These are phyloP conservation scores for Orychophragmus violaceus DNA, from an alignment of 345 rosid genomes.

Conservation along the genomic window DNA sequence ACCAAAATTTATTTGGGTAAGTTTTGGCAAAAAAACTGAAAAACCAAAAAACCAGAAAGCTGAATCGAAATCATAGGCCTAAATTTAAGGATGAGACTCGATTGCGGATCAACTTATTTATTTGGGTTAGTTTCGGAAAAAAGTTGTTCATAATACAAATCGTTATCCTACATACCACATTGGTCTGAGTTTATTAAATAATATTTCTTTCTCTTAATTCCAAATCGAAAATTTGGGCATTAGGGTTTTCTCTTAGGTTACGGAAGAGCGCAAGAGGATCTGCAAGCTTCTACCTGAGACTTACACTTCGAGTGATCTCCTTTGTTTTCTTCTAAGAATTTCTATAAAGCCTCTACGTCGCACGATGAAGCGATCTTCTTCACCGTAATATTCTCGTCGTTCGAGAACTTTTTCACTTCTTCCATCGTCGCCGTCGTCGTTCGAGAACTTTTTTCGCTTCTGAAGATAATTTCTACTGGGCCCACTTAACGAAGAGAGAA, in stretches of 20 bases:
- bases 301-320: slow-evolving; percentile 67
- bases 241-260: slow-evolving; percentile 32
- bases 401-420: slow-evolving; percentile 29
- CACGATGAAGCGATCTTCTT: slow-evolving; percentile 58
- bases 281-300: slow-evolving; percentile 72
- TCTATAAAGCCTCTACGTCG: slow-evolving; percentile 81
- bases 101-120: too few species aligned
- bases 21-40: too few species aligned
- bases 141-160: slow-evolving; percentile 3
- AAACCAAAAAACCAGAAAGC: too few species aligned
- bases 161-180: slow-evolving; percentile 20
- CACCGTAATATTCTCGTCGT: slow-evolving; percentile 14
- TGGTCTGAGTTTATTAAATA: slow-evolving; percentile 30
- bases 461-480: too few species aligned
- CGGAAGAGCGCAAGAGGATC: slow-evolving; percentile 61
- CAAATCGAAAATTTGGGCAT: slow-evolving; percentile 4
- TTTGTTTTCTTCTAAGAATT: slow-evolving; percentile 79
- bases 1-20: too few species aligned
- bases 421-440: slow-evolving; percentile 19
- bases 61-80: too few species aligned
- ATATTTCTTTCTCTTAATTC: neutral
- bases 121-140: too few species aligned
- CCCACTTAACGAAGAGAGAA: too few species aligned
- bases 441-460: neutral
- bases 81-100: too few species aligned